These are phyloP conservation scores for Ilyonectria mors-panacis DNA, from an alignment of 2,329 filamentous ascomycete genomes.

Conservation along the genomic window DNA sequence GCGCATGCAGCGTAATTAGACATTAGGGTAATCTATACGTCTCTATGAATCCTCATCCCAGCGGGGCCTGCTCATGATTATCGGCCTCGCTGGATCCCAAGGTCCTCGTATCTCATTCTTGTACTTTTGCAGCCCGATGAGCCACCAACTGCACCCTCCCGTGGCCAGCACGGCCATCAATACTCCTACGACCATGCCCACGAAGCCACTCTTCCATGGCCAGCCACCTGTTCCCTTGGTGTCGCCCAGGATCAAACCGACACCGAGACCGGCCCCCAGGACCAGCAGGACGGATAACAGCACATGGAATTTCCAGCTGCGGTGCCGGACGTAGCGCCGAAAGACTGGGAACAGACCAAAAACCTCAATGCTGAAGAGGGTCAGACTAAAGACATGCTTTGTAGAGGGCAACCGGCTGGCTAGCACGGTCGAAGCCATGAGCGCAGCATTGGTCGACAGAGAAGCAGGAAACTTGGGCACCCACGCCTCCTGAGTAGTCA, in stretches of 20 bases:
- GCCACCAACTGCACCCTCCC: conserved; percentile 97
- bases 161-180: conserved; percentile 83
- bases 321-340: conserved; percentile 85
- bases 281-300: conserved; percentile 83
- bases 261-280: conserved; percentile 82
- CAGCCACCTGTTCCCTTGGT: conserved; percentile 53
- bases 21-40: conserved; percentile 14
- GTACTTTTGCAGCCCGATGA: conserved; percentile 97
- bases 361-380: conserved; percentile 96
- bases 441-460: conserved; percentile 92
- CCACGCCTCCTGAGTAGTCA: conserved; percentile 85
- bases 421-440: conserved; percentile 96
- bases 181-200: conserved; percentile 84
- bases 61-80: conserved; percentile 79
- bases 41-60: conserved; percentile 59
- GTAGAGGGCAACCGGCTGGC: conserved; percentile 91
- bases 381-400: conserved; percentile 94
- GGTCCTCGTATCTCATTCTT: conserved; percentile 99
- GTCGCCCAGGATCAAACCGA: conserved; percentile 74
- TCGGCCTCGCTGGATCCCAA: conserved; percentile 94
- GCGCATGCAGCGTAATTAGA: conserved; percentile 19
- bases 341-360: conserved; percentile 99
- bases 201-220: conserved; percentile 70
- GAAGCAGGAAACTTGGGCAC: conserved; percentile 76
- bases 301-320: conserved; percentile 86